Evolutionary conservation across 306 rosid species (phyloP).

Genomic region (Alnus glutinosa): DNA sequence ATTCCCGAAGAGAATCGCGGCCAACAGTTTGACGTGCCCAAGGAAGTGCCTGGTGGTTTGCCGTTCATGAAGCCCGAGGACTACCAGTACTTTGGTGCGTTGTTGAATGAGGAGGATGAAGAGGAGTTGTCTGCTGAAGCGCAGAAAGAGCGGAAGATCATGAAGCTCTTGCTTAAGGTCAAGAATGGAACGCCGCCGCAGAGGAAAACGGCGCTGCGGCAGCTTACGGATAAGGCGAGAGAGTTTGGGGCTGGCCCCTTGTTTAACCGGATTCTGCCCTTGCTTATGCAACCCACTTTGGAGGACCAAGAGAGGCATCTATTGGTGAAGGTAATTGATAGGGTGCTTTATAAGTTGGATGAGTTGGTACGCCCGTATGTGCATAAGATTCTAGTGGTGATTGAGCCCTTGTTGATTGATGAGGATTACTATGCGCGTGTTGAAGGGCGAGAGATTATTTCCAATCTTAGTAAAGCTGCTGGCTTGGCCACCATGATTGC

Average conservation of each 20-base stretch:
- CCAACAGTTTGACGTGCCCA: conserved; percentile 78
- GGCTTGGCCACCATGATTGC: conserved; percentile 99
- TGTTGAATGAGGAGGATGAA: conserved; percentile 71
- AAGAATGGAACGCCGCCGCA: conserved; percentile 79
- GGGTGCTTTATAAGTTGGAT: conserved; percentile 93
- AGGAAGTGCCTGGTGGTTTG: conserved; percentile 70
- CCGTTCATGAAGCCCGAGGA: conserved; percentile 84
- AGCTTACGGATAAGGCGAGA: conserved; percentile 78
- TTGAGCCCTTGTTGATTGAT: conserved; percentile 91
- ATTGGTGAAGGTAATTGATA: conserved; percentile 77
- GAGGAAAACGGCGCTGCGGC: conserved; percentile 72
- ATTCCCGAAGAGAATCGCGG: conserved; percentile 83
- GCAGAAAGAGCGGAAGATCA: conserved; percentile 76
- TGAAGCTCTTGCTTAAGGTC: conserved; percentile 77
- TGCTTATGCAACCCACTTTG: conserved; percentile 81
- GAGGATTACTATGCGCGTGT: conserved; percentile 98
- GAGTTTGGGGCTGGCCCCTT: conserved; percentile 80
- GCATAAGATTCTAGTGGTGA: conserved; percentile 95
- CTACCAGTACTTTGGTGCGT: conserved; percentile 70
- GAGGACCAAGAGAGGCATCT: conserved; percentile 87
- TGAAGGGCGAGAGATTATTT: conserved; percentile 91
- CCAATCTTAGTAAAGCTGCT: conserved; percentile 97
- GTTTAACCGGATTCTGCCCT: conserved; percentile 68
- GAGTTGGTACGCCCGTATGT: conserved; percentile 92
- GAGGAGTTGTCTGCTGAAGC: conserved; percentile 71